These are phyloP conservation scores for Cokeromyces recurvatus DNA, from an alignment of 371 early-diverging fungal species.

Conservation along the genomic window DNA sequence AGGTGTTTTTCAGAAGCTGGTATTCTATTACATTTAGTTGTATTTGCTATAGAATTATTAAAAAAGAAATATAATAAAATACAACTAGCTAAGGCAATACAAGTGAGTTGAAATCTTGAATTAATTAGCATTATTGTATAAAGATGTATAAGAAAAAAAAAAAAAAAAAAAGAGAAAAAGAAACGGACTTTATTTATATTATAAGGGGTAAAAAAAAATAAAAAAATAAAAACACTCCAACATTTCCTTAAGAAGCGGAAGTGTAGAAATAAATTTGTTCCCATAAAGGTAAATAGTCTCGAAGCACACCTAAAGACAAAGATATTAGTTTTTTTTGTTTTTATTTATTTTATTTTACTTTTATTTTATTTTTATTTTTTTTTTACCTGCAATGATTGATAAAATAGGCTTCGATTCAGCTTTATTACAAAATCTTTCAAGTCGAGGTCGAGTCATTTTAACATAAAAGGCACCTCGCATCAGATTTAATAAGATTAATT, in stretches of 20 bases:
- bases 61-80: conserved; percentile 23
- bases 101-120: conserved; percentile 19
- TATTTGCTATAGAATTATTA: too few species aligned
- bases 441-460: conserved; percentile 57
- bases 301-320: conserved; percentile 64
- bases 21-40: too few species aligned
- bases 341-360: background rate
- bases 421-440: conserved; percentile 44
- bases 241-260: conserved; percentile 29
- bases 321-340: too few species aligned
- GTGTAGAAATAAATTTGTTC: conserved; percentile 89
- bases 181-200: background rate
- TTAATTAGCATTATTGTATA: too few species aligned
- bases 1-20: too few species aligned
- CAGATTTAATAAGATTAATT: conserved; percentile 73
- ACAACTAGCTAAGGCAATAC: conserved; percentile 15
- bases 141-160: too few species aligned
- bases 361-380: background rate
- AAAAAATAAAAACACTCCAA: background rate
- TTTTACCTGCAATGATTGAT: conserved; percentile 36
- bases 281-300: conserved; percentile 93
- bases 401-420: conserved; percentile 40
- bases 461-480: conserved; percentile 85
- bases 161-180: conserved; percentile 1
- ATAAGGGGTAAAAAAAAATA: background rate